Evolutionary conservation across 306 rosid species (phyloP).

Genomic region (Trifolium dubium): DNA sequence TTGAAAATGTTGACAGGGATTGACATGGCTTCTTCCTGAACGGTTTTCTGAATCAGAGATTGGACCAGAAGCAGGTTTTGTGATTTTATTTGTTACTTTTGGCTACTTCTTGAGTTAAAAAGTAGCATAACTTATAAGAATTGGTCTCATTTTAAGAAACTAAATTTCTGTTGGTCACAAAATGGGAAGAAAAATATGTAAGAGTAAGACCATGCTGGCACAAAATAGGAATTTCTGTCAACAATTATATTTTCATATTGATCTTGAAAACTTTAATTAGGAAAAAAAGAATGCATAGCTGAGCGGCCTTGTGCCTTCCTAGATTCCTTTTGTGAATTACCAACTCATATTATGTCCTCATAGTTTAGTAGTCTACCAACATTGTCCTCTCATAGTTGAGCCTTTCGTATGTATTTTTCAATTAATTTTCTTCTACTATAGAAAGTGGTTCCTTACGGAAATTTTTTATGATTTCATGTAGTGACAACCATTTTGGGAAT

Average conservation of each 20-base stretch:
- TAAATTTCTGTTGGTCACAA: conserved; percentile 11
- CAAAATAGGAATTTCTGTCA: conserved; percentile 10
- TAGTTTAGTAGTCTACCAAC: not conserved
- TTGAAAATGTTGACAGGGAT: conserved; percentile 69
- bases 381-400: not conserved
- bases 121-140: conserved; percentile 14
- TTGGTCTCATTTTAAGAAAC: conserved; percentile 2
- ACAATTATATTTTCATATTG: conserved; percentile 20
- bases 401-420: not conserved
- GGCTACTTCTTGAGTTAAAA: conserved; percentile 57
- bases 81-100: conserved; percentile 86
- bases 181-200: conserved; percentile 22
- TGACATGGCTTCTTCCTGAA: conserved; percentile 98
- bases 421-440: conserved; percentile 7
- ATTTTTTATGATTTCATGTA: conserved; percentile 53
- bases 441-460: conserved; percentile 27
- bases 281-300: not conserved
- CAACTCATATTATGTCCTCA: not conserved
- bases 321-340: conserved; percentile 6
- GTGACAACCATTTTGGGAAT: conserved; percentile 83
- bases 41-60: conserved; percentile 94
- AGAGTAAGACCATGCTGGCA: not conserved
- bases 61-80: conserved; percentile 99
- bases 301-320: conserved; percentile 4
- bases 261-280: conserved; percentile 4